Conservation (phyloP, 129 eudicot genomes). For the Erigeron canadensis region DNA sequence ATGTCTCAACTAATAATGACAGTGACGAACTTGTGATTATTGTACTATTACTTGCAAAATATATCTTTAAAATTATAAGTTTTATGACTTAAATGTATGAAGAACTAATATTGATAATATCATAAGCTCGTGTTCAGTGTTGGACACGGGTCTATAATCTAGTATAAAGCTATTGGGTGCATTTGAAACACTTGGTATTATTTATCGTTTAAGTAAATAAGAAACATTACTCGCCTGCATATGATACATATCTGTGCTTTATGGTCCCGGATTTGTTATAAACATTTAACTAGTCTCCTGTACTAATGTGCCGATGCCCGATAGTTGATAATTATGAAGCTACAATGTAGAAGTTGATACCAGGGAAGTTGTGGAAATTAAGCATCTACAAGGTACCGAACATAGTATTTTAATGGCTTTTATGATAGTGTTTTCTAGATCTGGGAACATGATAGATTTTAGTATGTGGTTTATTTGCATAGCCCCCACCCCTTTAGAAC, state of each 20-base stretch:
- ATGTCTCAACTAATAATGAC: too few relatives aligned
- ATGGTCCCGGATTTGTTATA: slow-evolving; percentile 59
- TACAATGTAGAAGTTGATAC: slow-evolving; percentile 22
- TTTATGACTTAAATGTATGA: too few relatives aligned
- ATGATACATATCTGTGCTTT: slow-evolving; percentile 69
- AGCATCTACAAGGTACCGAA: slow-evolving; percentile 11
- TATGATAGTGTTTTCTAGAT: not conserved
- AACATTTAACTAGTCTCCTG: slow-evolving; percentile 39
- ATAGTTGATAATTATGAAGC: slow-evolving; percentile 38
- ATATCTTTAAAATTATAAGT: too few relatives aligned
- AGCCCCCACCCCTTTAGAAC: slow-evolving; percentile 3
- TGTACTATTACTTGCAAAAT: too few relatives aligned
- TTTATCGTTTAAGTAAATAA: slow-evolving; percentile 72
- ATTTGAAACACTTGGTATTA: not conserved
- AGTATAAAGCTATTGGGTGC: slow-evolving; percentile 16
- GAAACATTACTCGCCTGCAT: slow-evolving; percentile 82
- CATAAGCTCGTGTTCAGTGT: too few relatives aligned
- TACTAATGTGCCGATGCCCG: slow-evolving; percentile 43
- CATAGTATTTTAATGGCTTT: not conserved
- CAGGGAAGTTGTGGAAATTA: too few relatives aligned
- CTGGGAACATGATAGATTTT: slow-evolving; percentile 17
- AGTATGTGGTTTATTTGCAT: slow-evolving; percentile 26
- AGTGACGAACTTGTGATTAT: too few relatives aligned
- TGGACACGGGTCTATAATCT: too few relatives aligned
- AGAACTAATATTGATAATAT: too few relatives aligned